Base-by-base conservation (phyloP, 1,139 yeast species). In the Yamadazyma conglobata region DNA sequence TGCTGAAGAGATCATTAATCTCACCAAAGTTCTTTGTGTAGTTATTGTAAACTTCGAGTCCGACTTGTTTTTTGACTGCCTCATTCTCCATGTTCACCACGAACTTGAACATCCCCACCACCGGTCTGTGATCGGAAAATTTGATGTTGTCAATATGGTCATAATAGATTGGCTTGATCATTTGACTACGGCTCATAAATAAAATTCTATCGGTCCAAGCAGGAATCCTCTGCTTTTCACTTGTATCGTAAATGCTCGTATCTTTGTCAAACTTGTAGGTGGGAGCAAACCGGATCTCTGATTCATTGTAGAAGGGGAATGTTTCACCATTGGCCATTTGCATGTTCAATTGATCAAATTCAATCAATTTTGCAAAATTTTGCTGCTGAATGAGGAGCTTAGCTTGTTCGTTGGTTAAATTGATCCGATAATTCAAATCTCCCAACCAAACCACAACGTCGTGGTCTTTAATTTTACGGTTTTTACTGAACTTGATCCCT, bases 51-150 rank as follows among this genome's bases (percentile, higher is more conserved):
- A 91, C 63, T 28, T 72, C 66, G 32, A 66, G 65, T 19, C 83
- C 74, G 33, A 91, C 59, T 24, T 63, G 56, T 30, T 73, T 73
- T 52, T 77, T 84, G 31, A 70, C 56, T 4, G 56, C 54, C 45
- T 85, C 86, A 56, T 91, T 84, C 21, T 88, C 69, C 21, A 86
- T 74, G 22, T 77, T 73, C 5, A 87, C 83, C 6, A 68, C 65
- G 1, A 89, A 82, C 21, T 63, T 66, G 53, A 85, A 91, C 1
- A 77, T 61, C 1, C 89, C 95, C 57, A 73, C 85, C 0, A 91
- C 96, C 0, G 98, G 98, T 29, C 95, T 64, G 56, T 93, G 99
- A 55, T 91, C 99, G 1, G 96, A 85, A 54, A 91, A 89, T 32
- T 63, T 56, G 24, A 89, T 59, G 20, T 69, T 68, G 10, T 72